Evolutionary conservation across 495 filamentous ascomycete genomes (phyloP).

Genomic region (Penicillium macrosclerotiorum): DNA sequence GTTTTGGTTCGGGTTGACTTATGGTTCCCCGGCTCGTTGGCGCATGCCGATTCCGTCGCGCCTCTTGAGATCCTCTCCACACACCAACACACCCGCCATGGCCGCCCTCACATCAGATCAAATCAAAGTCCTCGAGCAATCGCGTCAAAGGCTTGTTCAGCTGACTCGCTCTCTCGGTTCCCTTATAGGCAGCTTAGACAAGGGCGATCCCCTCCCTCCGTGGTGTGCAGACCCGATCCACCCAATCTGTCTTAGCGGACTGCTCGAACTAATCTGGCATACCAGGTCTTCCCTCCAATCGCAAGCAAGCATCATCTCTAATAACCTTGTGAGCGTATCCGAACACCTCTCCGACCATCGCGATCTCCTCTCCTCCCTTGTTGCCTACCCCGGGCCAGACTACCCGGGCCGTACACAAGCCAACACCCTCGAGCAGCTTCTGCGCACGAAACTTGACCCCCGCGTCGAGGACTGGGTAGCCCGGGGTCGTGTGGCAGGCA

Average conservation of each 20-base stretch:
- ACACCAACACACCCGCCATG: constrained; percentile 21
- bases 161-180: constrained; percentile 64
- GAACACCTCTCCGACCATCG: constrained; percentile 56
- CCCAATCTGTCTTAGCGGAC: background rate
- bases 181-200: constrained; percentile 53
- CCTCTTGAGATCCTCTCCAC: constrained; percentile 4
- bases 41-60: no score
- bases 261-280: constrained; percentile 4
- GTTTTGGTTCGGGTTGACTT: no score
- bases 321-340: constrained; percentile 59
- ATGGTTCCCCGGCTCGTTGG: no score
- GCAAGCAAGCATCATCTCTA: constrained; percentile 62
- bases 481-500: constrained; percentile 48
- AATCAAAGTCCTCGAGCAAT: constrained; percentile 69
- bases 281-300: constrained; percentile 67
- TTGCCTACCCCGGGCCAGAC: constrained; percentile 71
- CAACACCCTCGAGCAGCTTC: constrained; percentile 56
- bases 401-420: constrained; percentile 73
- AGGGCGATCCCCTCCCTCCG: constrained; percentile 56
- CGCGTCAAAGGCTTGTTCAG: constrained; percentile 68
- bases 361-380: constrained; percentile 58
- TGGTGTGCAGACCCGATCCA: constrained; percentile 43
- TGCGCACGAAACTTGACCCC: constrained; percentile 81
- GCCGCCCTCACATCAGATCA: constrained; percentile 51
- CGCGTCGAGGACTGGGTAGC: constrained; percentile 70